These are phyloP conservation scores for Pythium angustatum DNA, from an alignment of 352 stramenopile genomes.

Conservation along the genomic window DNA sequence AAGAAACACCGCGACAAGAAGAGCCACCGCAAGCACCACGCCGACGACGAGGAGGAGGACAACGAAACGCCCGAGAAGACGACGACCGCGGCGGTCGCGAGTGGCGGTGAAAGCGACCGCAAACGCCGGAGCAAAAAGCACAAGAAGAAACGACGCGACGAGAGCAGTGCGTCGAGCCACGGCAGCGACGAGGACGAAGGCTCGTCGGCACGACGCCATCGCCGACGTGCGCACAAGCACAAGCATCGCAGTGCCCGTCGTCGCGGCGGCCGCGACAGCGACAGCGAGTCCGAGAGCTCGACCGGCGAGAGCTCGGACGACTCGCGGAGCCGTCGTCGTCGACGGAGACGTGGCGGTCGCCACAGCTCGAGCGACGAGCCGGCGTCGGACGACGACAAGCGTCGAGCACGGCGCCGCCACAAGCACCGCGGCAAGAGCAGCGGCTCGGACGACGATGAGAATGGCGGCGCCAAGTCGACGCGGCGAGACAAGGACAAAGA, in stretches of 20 bases:
- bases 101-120: constrained; percentile 35
- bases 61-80: constrained; percentile 9
- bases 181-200: constrained; percentile 12
- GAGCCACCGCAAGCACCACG: constrained; percentile 34
- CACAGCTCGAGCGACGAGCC: constrained; percentile 60
- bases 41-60: constrained; percentile 34
- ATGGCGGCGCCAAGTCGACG: constrained; percentile 5
- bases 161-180: constrained; percentile 20
- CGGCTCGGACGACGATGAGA: constrained; percentile 31
- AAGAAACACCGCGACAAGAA: constrained; percentile 53
- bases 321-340: constrained; percentile 35
- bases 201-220: constrained; percentile 6
- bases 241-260: constrained; percentile 29
- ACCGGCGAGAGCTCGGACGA: constrained; percentile 51
- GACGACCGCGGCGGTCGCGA: constrained; percentile 25
- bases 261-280: constrained; percentile 33
- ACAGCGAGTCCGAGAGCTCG: constrained; percentile 56
- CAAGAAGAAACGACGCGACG: constrained; percentile 44
- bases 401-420: constrained; percentile 27
- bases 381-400: constrained; percentile 48
- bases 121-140: too few relatives aligned
- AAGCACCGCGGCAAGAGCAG: constrained; percentile 38
- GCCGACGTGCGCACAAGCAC: constrained; percentile 21
- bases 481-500: constrained; percentile 14
- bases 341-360: constrained; percentile 38